phyloP scores from a whole-genome alignment of 108 stramenopile genomes.

The Schizochytrium sp. region DNA sequence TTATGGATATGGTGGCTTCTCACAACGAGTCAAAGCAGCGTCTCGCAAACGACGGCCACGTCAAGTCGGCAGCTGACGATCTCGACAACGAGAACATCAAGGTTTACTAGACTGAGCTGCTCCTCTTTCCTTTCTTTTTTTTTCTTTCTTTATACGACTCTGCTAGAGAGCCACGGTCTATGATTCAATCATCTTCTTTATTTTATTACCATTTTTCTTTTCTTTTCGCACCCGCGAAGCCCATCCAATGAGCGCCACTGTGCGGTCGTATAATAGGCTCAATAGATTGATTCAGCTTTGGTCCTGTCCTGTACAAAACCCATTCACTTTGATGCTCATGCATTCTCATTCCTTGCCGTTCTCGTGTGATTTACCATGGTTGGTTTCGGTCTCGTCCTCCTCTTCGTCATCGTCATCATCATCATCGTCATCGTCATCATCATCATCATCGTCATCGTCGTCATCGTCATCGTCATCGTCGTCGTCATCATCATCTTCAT shows the following conservation, averaged over 20 bases:
- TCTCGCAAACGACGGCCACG: not conserved
- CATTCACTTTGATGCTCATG: no score
- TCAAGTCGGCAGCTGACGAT: constrained; percentile 10
- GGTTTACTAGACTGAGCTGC: constrained; percentile 3
- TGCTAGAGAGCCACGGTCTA: not conserved
- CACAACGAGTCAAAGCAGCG: not conserved
- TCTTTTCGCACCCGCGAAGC: no score
- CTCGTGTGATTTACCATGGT: no score
- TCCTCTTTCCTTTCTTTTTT: not conserved
- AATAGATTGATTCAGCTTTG: no score
- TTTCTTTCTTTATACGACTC: not conserved
- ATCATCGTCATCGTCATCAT: not conserved
- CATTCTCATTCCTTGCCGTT: no score
- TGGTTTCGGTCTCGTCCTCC: not conserved
- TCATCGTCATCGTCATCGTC: not conserved
- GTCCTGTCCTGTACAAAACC: no score
- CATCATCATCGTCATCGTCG: not conserved
- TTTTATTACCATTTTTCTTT: not conserved
- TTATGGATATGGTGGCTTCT: constrained; percentile 24
- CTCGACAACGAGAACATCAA: constrained; percentile 37
- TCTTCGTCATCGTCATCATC: not conserved
- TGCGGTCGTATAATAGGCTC: no score
- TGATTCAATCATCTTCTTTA: not conserved
- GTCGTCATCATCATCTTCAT: not conserved
- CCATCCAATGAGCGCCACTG: no score